phyloP scores from a whole-genome alignment of 305 asterid genomes.

The Solanum aculeatissimum region DNA sequence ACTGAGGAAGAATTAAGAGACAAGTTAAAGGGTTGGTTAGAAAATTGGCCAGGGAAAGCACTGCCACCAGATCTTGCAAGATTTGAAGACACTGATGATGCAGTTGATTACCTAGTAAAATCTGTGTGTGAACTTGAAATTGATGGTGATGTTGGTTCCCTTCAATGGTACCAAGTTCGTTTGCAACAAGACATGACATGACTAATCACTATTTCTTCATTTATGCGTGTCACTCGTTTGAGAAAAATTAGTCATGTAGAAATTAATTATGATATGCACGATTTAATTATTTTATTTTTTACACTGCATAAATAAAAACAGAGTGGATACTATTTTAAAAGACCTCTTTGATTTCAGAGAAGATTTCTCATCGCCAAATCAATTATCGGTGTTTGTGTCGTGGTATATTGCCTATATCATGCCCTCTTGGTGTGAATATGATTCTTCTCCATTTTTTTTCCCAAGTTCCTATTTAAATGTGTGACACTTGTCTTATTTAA shows the following conservation, averaged over 20 bases:
- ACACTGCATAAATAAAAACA: no score
- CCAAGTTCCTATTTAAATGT: not conserved
- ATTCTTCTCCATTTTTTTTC: not conserved
- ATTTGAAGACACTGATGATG: slow-evolving; percentile 54
- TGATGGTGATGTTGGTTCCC: slow-evolving; percentile 76
- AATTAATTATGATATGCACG: no score
- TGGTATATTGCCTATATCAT: no score
- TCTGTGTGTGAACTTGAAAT: slow-evolving; percentile 78
- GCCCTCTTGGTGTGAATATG: no score
- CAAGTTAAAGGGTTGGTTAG: slow-evolving; percentile 47
- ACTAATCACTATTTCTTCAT: not conserved
- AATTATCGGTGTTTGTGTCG: no score
- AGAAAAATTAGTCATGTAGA: no score
- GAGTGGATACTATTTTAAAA: no score
- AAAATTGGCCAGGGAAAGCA: slow-evolving; percentile 55
- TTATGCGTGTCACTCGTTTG: no score
- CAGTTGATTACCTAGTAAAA: slow-evolving; percentile 50
- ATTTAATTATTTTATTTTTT: no score
- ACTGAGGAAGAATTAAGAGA: slow-evolving; percentile 50
- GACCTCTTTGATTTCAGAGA: no score
- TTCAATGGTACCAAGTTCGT: slow-evolving; percentile 90
- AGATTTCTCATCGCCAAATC: no score
- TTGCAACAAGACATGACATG: slow-evolving; percentile 22
- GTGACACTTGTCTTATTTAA: not conserved
- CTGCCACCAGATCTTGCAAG: slow-evolving; percentile 71